A percentile compares a stretch with the other conserved stretches of the same genome.
phyloP scores from a whole-genome alignment of 768 basidiomycete species.

The Lactifluus pinguis region DNA sequence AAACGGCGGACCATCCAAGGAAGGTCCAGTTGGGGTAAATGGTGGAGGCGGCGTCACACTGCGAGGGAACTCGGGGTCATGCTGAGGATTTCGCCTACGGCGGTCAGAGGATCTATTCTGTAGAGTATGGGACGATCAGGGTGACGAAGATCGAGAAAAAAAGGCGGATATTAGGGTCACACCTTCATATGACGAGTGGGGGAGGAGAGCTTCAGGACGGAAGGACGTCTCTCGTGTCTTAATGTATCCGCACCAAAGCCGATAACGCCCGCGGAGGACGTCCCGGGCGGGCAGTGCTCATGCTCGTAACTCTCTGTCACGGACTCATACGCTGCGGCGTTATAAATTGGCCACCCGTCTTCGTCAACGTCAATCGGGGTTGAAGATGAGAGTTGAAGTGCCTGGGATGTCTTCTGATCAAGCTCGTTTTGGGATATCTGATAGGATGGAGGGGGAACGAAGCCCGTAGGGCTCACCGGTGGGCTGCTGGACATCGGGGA shows the following conservation, averaged over 20 bases:
- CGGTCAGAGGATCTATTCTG: background rate
- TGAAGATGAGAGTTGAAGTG: conserved; percentile 1
- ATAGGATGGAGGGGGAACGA: conserved; percentile 15
- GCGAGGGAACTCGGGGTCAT: conserved; percentile 3
- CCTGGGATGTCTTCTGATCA: conserved; percentile 9
- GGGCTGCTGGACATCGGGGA: background rate
- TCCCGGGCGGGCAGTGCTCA: background rate
- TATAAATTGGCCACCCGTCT: conserved; percentile 14
- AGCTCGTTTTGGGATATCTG: conserved; percentile 12
- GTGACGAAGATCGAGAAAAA: background rate
- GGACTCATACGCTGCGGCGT: conserved; percentile 11
- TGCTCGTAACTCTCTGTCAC: background rate
- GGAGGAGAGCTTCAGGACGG: background rate
- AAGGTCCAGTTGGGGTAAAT: conserved; percentile 30
- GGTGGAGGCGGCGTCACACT: conserved; percentile 31
- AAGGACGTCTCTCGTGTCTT: background rate
- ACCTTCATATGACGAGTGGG: conserved; percentile 3
- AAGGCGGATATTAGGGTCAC: background rate
- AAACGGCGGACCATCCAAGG: conserved; percentile 33
- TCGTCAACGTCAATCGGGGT: background rate
- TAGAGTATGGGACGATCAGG: background rate
- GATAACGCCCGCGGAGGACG: conserved; percentile 4
- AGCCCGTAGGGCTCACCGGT: background rate
- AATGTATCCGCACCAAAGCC: background rate
- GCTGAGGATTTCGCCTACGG: background rate